phyloP scores from a whole-genome alignment of 148 eudicot species.

The Oxyria digyna region DNA sequence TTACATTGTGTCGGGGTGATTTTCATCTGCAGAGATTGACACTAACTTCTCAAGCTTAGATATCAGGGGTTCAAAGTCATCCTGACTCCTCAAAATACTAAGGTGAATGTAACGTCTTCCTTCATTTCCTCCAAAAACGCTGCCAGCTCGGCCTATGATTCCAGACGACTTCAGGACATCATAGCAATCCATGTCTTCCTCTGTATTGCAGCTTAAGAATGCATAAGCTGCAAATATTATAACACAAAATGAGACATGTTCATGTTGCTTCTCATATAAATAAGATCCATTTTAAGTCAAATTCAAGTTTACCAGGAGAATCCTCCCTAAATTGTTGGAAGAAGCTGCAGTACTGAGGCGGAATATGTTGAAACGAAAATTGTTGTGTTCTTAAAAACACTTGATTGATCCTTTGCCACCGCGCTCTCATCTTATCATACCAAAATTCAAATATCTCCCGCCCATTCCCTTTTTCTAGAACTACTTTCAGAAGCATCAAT shows the following conservation, averaged over 20 bases:
- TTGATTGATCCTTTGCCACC: slow-evolving; percentile 32
- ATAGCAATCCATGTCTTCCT: slow-evolving; percentile 27
- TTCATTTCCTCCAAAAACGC: slow-evolving; percentile 16
- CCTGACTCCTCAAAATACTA: slow-evolving; percentile 32
- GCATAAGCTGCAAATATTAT: slow-evolving; percentile 41
- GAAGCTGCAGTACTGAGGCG: slow-evolving; percentile 45
- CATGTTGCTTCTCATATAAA: too few species aligned
- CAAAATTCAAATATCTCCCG: slow-evolving; percentile 36
- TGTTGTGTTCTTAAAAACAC: slow-evolving; percentile 33
- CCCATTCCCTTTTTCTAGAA: slow-evolving; percentile 30
- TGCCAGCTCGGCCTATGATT: slow-evolving; percentile 31
- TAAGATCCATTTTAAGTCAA: neutral
- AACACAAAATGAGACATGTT: neutral
- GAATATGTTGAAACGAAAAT: slow-evolving; percentile 39
- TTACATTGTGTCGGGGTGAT: slow-evolving; percentile 5
- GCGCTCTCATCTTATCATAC: slow-evolving; percentile 28
- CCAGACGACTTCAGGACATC: slow-evolving; percentile 25
- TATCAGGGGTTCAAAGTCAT: slow-evolving; percentile 32
- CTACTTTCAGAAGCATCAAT: slow-evolving; percentile 40
- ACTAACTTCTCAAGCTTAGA: slow-evolving; percentile 16
- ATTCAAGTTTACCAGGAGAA: slow-evolving; percentile 44
- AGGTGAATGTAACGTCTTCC: slow-evolving; percentile 32
- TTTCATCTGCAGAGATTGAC: slow-evolving; percentile 10
- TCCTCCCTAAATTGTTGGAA: slow-evolving; percentile 31
- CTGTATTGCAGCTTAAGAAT: slow-evolving; percentile 49